phyloP scores from a whole-genome alignment of 2,329 filamentous ascomycete genomes.

The Stromatinia cepivora region DNA sequence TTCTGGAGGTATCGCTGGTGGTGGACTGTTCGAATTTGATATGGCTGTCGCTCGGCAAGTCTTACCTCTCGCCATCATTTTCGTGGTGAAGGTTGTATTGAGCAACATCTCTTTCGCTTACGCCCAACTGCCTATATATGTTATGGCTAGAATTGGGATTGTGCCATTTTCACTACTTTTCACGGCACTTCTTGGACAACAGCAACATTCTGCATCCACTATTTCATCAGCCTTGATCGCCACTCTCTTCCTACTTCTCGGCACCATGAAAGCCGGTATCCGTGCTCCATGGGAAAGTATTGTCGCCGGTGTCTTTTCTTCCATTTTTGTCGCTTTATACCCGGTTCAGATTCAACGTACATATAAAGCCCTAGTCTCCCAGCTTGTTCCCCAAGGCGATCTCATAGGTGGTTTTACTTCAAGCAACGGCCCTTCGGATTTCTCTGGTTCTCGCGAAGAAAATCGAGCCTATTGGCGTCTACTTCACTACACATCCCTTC shows the following conservation, averaged over 20 bases:
- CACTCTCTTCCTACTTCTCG: conserved; percentile 50
- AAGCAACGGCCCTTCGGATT: conserved; percentile 30
- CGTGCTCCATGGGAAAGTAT: conserved; percentile 54
- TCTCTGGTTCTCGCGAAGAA: conserved; percentile 46
- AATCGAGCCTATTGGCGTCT: conserved; percentile 53
- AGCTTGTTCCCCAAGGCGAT: conserved; percentile 47
- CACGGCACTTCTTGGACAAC: conserved; percentile 48
- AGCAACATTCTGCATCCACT: conserved; percentile 49
- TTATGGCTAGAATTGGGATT: conserved; percentile 52
- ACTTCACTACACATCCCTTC: conserved; percentile 52
- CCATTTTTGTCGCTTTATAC: conserved; percentile 52
- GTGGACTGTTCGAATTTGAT: conserved; percentile 55
- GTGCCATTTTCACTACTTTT: conserved; percentile 52
- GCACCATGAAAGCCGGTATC: conserved; percentile 39
- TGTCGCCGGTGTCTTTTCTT: conserved; percentile 53
- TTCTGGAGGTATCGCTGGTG: conserved; percentile 53
- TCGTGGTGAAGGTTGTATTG: conserved; percentile 51
- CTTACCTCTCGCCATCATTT: conserved; percentile 51
- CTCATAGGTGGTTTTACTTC: conserved; percentile 43
- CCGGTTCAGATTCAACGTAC: conserved; percentile 52
- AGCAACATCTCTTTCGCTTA: conserved; percentile 57
- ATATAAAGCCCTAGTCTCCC: conserved; percentile 49
- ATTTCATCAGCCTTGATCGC: conserved; percentile 53
- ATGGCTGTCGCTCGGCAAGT: conserved; percentile 48
- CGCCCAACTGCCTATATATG: conserved; percentile 52